phyloP scores from a whole-genome alignment of 495 filamentous ascomycete species.

The Oidiodendron maius region DNA sequence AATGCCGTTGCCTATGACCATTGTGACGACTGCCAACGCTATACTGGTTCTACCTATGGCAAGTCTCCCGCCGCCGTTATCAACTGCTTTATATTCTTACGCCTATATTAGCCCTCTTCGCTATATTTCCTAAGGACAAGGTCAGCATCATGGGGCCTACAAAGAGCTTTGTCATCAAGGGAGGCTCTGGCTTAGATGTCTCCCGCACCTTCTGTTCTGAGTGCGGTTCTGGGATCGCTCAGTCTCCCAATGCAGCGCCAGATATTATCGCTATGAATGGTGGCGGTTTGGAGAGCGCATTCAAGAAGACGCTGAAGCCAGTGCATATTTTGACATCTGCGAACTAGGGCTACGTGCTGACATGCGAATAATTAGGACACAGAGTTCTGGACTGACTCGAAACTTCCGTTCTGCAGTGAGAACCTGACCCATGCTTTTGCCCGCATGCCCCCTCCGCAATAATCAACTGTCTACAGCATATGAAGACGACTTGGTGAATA shows the following conservation, averaged over 20 bases:
- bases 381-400: background rate
- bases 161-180: constrained; percentile 54
- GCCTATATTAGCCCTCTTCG: constrained; percentile 62
- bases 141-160: constrained; percentile 53
- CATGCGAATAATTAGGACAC: no score
- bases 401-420: background rate
- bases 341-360: no score
- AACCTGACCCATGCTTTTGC: background rate
- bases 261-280: constrained; percentile 66
- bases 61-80: no score
- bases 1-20: no score
- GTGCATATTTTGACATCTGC: no score
- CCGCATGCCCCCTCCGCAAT: no score
- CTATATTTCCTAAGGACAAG: constrained; percentile 57
- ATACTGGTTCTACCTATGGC: no score
- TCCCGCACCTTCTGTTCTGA: constrained; percentile 64
- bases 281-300: constrained; percentile 52
- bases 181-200: constrained; percentile 50
- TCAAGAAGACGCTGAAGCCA: constrained; percentile 64
- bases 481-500: no score
- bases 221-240: constrained; percentile 64
- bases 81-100: no score
- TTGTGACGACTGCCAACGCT: no score
- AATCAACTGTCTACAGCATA: no score
- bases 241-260: constrained; percentile 61